Base-by-base conservation (phyloP, 345 rosid species). In the Pistacia integerrima region DNA sequence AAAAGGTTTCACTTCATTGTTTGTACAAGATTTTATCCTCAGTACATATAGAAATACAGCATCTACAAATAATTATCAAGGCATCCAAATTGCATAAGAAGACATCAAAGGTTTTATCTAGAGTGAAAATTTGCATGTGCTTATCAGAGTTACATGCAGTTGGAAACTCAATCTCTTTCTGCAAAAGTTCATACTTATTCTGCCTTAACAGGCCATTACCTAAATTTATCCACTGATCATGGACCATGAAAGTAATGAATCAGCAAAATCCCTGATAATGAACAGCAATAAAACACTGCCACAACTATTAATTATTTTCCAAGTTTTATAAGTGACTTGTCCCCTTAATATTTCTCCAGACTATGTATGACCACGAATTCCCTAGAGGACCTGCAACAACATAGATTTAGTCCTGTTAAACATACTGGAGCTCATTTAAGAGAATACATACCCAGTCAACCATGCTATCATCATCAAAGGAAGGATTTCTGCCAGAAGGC, bases 361-460 rank as follows among this genome's bases (percentile, higher is more conserved):
- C 12, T 17, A 13, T 5, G 3, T 11, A 68, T 0, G 51, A 16
- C 38, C 41, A 70, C 11, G 35, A 56, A 30, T 25, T 36, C 36
- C n/a, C 30, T 36, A 35, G 33, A 55, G 35, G 8, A 36, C 16
- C 56, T 58, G n/a, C 18, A 33, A 12, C 28, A 58, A 12, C 12
- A 54, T 52, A 52, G 25, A 55, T 57, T 62, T 61, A 17, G 18
- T 25, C 9, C 8, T 12, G 56, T 59, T 48, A 44, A 63, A 70
- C 14, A 52, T 25, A 69, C 8, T 6, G 28, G 8, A 48, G 46
- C 65, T 36, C 1, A 41, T 51, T 22, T 17, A 52, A 18, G 18
- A 72, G 64, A 74, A 35, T 59, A 81, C 90, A 30, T 35, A 94
- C 98, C 98, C 98, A 94, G 76, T 92, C 98, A 76, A 94, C 97